Evolutionary conservation across 164 flowering plant species (phyloP), one percentile per base, ranked within the genome.

Genomic region (Vitis labrusca): DNA sequence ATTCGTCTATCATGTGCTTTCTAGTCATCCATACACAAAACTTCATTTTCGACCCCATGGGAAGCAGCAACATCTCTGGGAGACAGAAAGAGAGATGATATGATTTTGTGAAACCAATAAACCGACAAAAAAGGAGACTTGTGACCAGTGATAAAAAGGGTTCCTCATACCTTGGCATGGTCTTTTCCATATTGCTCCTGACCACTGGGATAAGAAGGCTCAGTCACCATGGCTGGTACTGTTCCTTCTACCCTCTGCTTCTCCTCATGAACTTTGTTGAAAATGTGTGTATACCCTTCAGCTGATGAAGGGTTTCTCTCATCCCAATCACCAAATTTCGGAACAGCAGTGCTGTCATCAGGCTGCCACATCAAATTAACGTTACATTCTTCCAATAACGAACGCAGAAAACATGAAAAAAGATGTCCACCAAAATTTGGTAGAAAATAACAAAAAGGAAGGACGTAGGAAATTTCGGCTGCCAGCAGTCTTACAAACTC

Each of bases 261-360:
- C 75, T 80, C 85, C 69, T 82, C 83, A 32, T 77, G 63, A 19
- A 76, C 83, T 69, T 55, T 65, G 67, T 70, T 59, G 66, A 82
- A 80, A 61, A 80, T 71, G 51, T 72, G 76, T 15, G 78, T 68
- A 50, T 56, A 82, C 1, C 78, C 81, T 61, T 80, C 85, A 30
- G 78, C 79, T 68, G 83, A 61, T 15, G 81, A 44, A 15, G 83
- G 83, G 76, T 80, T 78, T 23, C 9, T 71, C 63, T 73, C 83
- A 64, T 82, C 83, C 85, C 85, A 82, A 9, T 77, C 85, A 4
- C 85, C 85, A 56, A 82, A 82, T 62, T 73, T 80, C 0, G 85
- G 85, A 79, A 82, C 82, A 29, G 78, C 73, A 52, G 82, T 63
- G 60, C 73, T 59, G 50, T 57, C 44, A 60, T 74, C 82, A 54